phyloP scores from a whole-genome alignment of 1,284 basidiomycete genomes.

The Malassezia sp. region DNA sequence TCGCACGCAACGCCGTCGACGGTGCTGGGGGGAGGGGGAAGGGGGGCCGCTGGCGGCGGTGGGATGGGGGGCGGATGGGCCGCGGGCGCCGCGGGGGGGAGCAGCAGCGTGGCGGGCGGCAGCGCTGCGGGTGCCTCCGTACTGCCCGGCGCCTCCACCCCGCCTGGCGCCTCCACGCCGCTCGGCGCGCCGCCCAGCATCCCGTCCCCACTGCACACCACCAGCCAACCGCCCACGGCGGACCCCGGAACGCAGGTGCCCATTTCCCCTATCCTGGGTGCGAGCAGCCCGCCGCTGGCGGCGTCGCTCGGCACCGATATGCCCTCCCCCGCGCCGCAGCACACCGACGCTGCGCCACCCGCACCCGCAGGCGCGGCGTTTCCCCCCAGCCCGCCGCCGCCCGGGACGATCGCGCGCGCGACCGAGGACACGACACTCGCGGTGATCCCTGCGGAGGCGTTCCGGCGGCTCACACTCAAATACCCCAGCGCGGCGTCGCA shows the following conservation, averaged over 20 bases:
- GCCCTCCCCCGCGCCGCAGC: not conserved
- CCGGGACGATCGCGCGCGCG: slow-evolving; percentile 62
- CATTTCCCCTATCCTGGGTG: not conserved
- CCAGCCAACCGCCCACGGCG: too few relatives aligned
- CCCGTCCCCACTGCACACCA: too few relatives aligned
- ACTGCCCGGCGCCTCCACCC: too few relatives aligned
- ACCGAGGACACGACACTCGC: slow-evolving; percentile 88
- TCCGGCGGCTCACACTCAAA: slow-evolving; percentile 75
- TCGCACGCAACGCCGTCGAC: not conserved
- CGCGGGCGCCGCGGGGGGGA: too few relatives aligned
- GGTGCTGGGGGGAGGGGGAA: not conserved
- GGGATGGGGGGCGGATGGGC: too few relatives aligned
- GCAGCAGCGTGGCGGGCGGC: not conserved
- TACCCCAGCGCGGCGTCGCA: slow-evolving; percentile 93
- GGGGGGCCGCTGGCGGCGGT: too few relatives aligned
- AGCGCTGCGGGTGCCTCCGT: too few relatives aligned
- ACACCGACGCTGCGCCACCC: not conserved
- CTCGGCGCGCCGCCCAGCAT: too few relatives aligned
- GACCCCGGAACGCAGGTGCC: not conserved
- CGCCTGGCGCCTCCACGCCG: too few relatives aligned
- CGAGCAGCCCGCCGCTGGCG: not conserved
- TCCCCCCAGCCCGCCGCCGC: not conserved
- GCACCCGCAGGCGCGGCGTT: too few relatives aligned
- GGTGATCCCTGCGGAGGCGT: slow-evolving; percentile 97
- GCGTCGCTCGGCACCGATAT: not conserved